A percentile compares a stretch with the other conserved stretches of the same genome.
Evolutionary conservation across 306 rosid genomes (phyloP).

Genomic region (Acacia acuminata): DNA sequence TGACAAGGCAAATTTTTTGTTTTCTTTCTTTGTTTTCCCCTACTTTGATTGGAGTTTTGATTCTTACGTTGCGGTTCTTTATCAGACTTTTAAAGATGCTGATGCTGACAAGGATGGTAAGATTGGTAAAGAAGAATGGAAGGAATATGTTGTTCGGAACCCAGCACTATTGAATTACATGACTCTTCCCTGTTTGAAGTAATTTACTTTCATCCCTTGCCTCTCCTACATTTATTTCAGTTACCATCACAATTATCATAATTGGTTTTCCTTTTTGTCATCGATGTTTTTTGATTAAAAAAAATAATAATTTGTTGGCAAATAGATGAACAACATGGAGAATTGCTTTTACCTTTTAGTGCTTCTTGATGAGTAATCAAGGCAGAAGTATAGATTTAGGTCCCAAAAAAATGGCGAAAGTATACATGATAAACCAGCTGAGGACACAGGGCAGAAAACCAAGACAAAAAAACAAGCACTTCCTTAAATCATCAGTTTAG

Average conservation of each 20-base stretch:
- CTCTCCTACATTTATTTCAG: background rate
- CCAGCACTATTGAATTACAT: constrained; percentile 63
- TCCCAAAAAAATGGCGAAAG: background rate
- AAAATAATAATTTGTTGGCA: background rate
- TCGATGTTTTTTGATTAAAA: background rate
- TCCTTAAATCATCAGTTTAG: background rate
- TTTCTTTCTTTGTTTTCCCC: background rate
- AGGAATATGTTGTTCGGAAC: constrained; percentile 42
- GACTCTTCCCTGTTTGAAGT: constrained; percentile 66
- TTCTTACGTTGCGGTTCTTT: background rate
- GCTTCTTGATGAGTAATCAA: background rate
- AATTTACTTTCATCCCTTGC: constrained; percentile 22
- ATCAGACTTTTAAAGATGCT: constrained; percentile 66
- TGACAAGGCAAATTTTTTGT: constrained; percentile 43
- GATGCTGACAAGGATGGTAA: constrained; percentile 66
- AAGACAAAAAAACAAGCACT: background rate
- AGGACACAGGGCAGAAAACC: background rate
- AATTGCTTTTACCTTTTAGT: background rate
- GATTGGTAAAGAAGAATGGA: constrained; percentile 72
- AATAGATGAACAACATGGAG: background rate
- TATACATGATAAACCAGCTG: background rate
- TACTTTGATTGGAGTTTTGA: constrained; percentile 7
- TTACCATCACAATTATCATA: background rate
- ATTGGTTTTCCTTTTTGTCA: background rate
- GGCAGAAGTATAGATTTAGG: background rate